These are phyloP conservation scores for Mallotus japonicus DNA, from an alignment of 441 rosid genomes.

Conservation along the genomic window DNA sequence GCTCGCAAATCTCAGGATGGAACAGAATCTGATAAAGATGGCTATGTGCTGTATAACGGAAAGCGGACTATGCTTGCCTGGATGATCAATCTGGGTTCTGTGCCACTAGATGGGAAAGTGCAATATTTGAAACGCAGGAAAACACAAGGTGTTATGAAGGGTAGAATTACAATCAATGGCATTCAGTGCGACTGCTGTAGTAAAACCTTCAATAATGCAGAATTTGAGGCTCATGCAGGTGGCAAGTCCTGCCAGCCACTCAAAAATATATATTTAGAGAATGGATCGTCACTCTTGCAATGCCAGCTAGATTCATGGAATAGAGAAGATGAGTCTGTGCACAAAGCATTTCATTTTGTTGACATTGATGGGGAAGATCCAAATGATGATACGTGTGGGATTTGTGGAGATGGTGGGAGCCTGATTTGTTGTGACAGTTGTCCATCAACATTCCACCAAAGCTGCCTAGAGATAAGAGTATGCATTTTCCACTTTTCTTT, in stretches of 20 bases:
- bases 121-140: slow-evolving; percentile 43
- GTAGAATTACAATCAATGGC: slow-evolving; percentile 61
- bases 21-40: slow-evolving; percentile 41
- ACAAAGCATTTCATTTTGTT: slow-evolving; percentile 60
- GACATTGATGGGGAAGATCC: slow-evolving; percentile 73
- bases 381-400: slow-evolving; percentile 93
- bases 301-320: slow-evolving; percentile 74
- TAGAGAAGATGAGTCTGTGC: slow-evolving; percentile 54
- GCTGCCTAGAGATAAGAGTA: slow-evolving; percentile 82
- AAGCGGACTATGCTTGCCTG: slow-evolving; percentile 77
- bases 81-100: slow-evolving; percentile 75
- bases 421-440: slow-evolving; percentile 94
- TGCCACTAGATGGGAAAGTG: slow-evolving; percentile 61
- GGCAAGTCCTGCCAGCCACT: slow-evolving; percentile 45
- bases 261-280: slow-evolving; percentile 61
- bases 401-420: slow-evolving; percentile 98
- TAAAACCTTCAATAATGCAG: slow-evolving; percentile 44
- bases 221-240: slow-evolving; percentile 75
- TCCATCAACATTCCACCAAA: slow-evolving; percentile 94
- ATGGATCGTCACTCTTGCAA: slow-evolving; percentile 64
- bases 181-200: slow-evolving; percentile 78
- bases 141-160: slow-evolving; percentile 39
- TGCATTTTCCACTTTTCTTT: slow-evolving; percentile 19
- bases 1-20: slow-evolving; percentile 63
- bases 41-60: slow-evolving; percentile 67